These are phyloP conservation scores for Canna indica DNA, from an alignment of 176 grass and related monocot genomes.

Conservation along the genomic window DNA sequence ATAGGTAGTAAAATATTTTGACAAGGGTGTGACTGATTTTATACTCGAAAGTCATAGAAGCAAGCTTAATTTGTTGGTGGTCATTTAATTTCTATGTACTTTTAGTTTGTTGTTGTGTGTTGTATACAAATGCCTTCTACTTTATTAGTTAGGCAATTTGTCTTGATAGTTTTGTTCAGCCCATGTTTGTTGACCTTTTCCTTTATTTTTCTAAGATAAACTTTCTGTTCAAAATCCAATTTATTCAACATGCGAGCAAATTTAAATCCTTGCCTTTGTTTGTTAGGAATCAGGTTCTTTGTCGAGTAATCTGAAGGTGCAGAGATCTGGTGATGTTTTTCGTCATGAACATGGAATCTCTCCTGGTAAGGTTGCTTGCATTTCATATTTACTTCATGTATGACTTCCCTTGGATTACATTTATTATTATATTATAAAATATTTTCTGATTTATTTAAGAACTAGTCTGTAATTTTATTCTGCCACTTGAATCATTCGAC, in stretches of 20 bases:
- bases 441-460: not conserved
- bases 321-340: constrained; percentile 58
- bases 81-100: not conserved
- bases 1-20: not conserved
- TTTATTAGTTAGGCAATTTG: not conserved
- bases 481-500: too few species aligned
- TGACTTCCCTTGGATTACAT: not conserved
- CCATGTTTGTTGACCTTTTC: not conserved
- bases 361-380: constrained; percentile 40
- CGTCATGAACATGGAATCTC: constrained; percentile 41
- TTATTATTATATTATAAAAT: not conserved
- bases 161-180: not conserved
- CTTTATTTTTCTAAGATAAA: not conserved
- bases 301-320: constrained; percentile 40
- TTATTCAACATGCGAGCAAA: not conserved
- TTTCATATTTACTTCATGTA: not conserved
- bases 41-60: not conserved
- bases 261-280: not conserved
- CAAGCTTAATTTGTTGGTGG: not conserved
- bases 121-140: not conserved
- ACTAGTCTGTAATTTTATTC: too few species aligned
- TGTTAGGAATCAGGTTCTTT: constrained; percentile 31
- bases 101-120: not conserved
- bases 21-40: not conserved
- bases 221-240: not conserved